A percentile compares a stretch with the other conserved stretches of the same genome.
Conservation (phyloP, 768 basidiomycete species). For the Botryobasidium botryosum region DNA sequence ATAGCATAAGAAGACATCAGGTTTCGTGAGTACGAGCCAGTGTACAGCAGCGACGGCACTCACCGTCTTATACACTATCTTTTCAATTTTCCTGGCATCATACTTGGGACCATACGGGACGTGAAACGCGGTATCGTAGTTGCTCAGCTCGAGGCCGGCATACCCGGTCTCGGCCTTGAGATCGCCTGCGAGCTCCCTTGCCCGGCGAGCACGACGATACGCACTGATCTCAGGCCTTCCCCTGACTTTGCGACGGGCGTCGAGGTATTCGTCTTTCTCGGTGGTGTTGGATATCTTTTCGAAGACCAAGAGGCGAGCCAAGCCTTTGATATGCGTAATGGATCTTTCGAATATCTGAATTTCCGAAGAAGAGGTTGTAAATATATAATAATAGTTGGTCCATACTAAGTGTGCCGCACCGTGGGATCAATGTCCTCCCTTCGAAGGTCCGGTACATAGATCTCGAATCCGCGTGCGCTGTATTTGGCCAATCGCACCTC, state of each 20-base stretch:
- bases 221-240: constrained; percentile 26
- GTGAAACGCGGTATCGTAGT: constrained; percentile 40
- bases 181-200: constrained; percentile 36
- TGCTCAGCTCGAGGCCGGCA: constrained; percentile 35
- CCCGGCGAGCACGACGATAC: constrained; percentile 19
- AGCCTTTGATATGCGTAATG: constrained; percentile 37
- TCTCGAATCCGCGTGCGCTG: constrained; percentile 35
- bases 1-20: background rate
- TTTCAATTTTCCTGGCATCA: constrained; percentile 39
- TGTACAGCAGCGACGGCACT: background rate
- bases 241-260: constrained; percentile 32
- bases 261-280: constrained; percentile 30
- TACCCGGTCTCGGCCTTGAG: constrained; percentile 29
- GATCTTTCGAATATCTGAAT: constrained; percentile 42
- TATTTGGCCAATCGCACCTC: constrained; percentile 47
- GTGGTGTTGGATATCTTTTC: constrained; percentile 35
- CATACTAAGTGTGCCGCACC: constrained; percentile 19
- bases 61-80: constrained; percentile 35
- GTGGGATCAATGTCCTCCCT: constrained; percentile 42
- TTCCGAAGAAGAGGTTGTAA: background rate
- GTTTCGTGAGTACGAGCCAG: background rate
- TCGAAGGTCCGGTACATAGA: constrained; percentile 35
- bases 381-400: background rate
- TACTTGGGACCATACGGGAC: constrained; percentile 47
- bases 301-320: constrained; percentile 43